phyloP scores from a whole-genome alignment of 2,329 filamentous ascomycete species.

The Microdochium trichocladiopsis region DNA sequence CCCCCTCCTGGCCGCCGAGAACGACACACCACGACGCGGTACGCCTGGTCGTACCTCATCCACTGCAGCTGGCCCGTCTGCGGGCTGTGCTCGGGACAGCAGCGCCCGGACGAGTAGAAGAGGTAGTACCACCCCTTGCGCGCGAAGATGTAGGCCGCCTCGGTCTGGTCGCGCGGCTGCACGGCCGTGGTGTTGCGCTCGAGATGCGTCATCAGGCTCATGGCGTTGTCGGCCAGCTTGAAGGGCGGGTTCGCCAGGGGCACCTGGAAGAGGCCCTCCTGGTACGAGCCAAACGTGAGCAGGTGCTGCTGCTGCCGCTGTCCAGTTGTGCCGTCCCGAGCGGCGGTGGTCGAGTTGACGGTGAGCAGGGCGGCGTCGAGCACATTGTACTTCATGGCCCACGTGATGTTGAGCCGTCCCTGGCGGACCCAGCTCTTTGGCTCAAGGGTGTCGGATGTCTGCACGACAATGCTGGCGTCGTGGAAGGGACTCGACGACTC shows the following conservation, averaged over 20 bases:
- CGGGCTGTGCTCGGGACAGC: slow-evolving; percentile 4
- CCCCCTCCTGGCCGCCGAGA: slow-evolving; percentile 8
- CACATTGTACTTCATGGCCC: slow-evolving; percentile 13
- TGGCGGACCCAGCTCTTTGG: slow-evolving; percentile 9
- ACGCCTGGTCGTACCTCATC: slow-evolving; percentile 10
- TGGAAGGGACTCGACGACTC: slow-evolving; percentile 7
- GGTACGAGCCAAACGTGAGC: slow-evolving; percentile 15
- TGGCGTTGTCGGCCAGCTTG: slow-evolving; percentile 6
- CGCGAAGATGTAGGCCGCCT: slow-evolving; percentile 8
- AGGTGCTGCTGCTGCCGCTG: slow-evolving; percentile 5
- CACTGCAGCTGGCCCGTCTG: slow-evolving; percentile 4
- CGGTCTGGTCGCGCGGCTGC: slow-evolving; percentile 11
- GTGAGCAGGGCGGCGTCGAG: slow-evolving; percentile 12
- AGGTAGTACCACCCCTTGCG: slow-evolving; percentile 23
- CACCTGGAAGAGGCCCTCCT: slow-evolving; percentile 14
- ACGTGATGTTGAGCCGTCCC: slow-evolving; percentile 12
- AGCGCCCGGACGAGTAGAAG: slow-evolving; percentile 14
- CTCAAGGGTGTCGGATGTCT: slow-evolving; percentile 12
- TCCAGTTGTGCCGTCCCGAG: slow-evolving; percentile 8
- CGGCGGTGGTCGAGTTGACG: slow-evolving; percentile 5
- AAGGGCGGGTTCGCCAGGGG: slow-evolving; percentile 8
- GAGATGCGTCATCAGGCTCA: slow-evolving; percentile 1
- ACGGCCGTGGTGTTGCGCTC: slow-evolving; percentile 10
- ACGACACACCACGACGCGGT: slow-evolving; percentile 15
- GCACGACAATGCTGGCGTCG: slow-evolving; percentile 9